Conservation (phyloP, 2,329 filamentous ascomycete species). For the Arachnopeziza araneosa region DNA sequence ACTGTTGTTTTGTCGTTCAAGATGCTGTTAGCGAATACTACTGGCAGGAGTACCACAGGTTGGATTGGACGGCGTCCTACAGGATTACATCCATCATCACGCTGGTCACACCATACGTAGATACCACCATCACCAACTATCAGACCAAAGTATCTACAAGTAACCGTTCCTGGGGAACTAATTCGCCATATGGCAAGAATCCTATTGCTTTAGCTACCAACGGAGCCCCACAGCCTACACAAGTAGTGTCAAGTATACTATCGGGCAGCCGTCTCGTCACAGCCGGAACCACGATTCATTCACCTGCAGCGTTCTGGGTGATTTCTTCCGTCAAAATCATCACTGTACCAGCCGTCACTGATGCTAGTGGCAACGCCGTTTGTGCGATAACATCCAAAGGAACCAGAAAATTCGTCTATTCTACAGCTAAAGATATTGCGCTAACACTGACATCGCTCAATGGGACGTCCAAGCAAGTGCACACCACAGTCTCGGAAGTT, state of each 20-base stretch:
- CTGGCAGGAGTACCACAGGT: slow-evolving; percentile 6
- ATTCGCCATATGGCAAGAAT: slow-evolving; percentile 4
- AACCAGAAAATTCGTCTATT: neutral
- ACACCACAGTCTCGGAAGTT: neutral
- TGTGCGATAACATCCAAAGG: neutral
- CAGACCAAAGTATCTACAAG: slow-evolving; percentile 5
- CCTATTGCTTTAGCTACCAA: slow-evolving; percentile 10
- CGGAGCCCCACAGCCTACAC: neutral
- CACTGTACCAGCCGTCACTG: slow-evolving; percentile 11
- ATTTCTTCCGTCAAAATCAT: slow-evolving; percentile 19
- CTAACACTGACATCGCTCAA: neutral
- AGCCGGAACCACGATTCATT: slow-evolving; percentile 12
- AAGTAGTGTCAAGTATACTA: slow-evolving; percentile 1
- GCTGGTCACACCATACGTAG: slow-evolving; percentile 3
- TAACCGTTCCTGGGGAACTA: slow-evolving; percentile 3
- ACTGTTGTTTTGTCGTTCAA: slow-evolving; percentile 19
- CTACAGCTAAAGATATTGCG: neutral
- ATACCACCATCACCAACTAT: slow-evolving; percentile 5
- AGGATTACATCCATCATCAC: slow-evolving; percentile 15
- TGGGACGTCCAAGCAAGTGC: neutral
- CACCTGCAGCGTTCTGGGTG: slow-evolving; percentile 18
- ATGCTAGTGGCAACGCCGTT: slow-evolving; percentile 1
- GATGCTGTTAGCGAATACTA: slow-evolving; percentile 15
- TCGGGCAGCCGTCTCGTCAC: slow-evolving; percentile 5
- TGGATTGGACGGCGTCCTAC: neutral